Evolutionary conservation across 331 rosid genomes (phyloP), one percentile per base, ranked within the genome.

Genomic region (Arachis monticola): DNA sequence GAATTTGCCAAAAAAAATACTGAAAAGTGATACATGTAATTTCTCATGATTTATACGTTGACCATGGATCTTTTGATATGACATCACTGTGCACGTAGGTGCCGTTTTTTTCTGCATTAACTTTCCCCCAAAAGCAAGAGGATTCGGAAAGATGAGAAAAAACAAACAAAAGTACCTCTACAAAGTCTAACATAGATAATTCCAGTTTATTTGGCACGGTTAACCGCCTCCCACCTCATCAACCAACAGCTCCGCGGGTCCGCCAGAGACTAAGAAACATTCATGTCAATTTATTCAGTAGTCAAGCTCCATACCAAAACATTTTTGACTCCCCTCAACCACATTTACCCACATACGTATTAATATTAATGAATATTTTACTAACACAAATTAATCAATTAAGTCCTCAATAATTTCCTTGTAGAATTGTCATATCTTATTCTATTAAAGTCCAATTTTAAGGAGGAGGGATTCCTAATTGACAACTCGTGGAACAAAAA

Each of bases 141-240:
- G 27, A 31, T 2, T 60, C 5, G 14, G 14, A 60, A 60, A 5
- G 8, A 60, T 38, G 41, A 27, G 7, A 59, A 31, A 27, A 27
- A 27, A 27, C 30, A 27, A 27, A 27, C 30, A 27, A 27, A 27
- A 27, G 30, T 27, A 27, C 30, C 30, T 27, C 30, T 27, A n/a
- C 14, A 32, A 31, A 2, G 44, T 27, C 11, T 4, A 9, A 30
- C 22, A 1, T 8, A 53, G 9, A n/a, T n/a, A 53, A 5, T 55
- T 14, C 31, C 60, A 13, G 31, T 55, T 55, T 55, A 5, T 55
- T 55, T 38, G 61, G 47, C 61, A 30, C 61, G 60, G 9, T 69
- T 2, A 61, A 12, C 53, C 50, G 53, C 61, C 38, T n/a, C 32
- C 52, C 47, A 13, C 64, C 27, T 14, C 62, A 55, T 69, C 74